Evolutionary conservation across 129 eudicot genomes (phyloP), one percentile per base, ranked within the genome.

Genomic region (Flaveria sonorensis): DNA sequence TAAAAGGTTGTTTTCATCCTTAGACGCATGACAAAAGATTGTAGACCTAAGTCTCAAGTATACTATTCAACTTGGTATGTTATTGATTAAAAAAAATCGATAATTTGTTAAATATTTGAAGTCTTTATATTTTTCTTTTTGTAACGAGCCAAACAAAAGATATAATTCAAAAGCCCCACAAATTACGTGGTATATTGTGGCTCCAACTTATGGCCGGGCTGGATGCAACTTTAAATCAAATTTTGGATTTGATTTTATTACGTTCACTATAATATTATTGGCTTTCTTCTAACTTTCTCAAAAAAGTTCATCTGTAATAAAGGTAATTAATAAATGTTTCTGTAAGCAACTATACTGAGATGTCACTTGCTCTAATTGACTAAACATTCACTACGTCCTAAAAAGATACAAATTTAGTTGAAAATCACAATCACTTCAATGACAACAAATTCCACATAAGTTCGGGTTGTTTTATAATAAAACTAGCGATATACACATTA

Each of bases 231-330:
- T 24, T 24, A 7, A 59, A 74, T 2, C 20, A 72, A 13, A 73
- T 2, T 40, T 13, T 39, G 23, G 3, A 42, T 40, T 26, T 21
- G 23, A 23, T 73, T 40, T 43, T 59, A 23, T 24, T 23, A 36
- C 10, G 11, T 28, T 59, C 43, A 42, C 42, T 42, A 23, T 74
- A 20, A 21, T 20, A 23, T 60, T 59, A 59, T 59, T 57, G 30
- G 47, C 19, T 74, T 36, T 40, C n/a, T 42, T 2, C 43, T 12
- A 21, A 40, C 77, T 56, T 57, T 73, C 55, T 73, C 21, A 20
- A 23, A 43, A 59, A 74, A 74, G 70, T 74, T 73, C 68, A n/a
- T n/a, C 36, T 72, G 50, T 72, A n/a, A 72, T 53, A 62, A 70
- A 47, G 40, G 45, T 70, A 15, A 30, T 20, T 60, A 43, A 74